These are phyloP conservation scores for Emydomyces testavorans DNA, from an alignment of 2,329 filamentous ascomycete genomes.

Conservation along the genomic window DNA sequence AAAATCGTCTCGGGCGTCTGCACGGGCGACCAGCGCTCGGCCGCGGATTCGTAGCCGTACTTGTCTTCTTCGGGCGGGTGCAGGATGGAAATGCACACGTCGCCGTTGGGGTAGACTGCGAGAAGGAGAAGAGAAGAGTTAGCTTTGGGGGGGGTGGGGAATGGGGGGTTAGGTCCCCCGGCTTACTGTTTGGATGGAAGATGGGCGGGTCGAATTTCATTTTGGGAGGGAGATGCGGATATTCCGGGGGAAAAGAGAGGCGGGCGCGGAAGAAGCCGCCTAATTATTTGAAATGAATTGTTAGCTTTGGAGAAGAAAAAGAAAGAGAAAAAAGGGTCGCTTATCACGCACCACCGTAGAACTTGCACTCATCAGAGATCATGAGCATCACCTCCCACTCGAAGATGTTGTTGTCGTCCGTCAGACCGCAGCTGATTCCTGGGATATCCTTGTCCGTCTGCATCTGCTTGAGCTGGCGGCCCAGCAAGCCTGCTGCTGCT, in stretches of 20 bases:
- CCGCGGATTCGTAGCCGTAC: constrained; percentile 81
- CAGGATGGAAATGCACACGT: constrained; percentile 92
- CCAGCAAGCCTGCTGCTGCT: constrained; percentile 61
- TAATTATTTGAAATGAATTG: no score
- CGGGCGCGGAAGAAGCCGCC: constrained; percentile 86
- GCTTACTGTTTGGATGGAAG: constrained; percentile 79
- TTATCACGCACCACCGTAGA: constrained; percentile 79
- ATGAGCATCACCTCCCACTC: constrained; percentile 99
- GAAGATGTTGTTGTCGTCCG: constrained; percentile 68
- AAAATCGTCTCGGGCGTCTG: constrained; percentile 93
- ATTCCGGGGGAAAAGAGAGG: constrained; percentile 70
- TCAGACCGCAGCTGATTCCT: constrained; percentile 83
- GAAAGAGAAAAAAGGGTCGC: no score
- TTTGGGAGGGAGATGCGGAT: constrained; percentile 77
- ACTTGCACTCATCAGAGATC: constrained; percentile 88
- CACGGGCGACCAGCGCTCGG: constrained; percentile 88
- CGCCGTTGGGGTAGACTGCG: constrained; percentile 66
- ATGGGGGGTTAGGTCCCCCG: constrained; percentile 7
- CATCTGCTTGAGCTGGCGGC: constrained; percentile 87
- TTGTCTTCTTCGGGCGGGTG: constrained; percentile 91
- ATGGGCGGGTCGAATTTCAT: constrained; percentile 78
- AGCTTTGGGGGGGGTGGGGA: not conserved
- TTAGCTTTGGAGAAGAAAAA: no score
- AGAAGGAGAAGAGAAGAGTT: constrained; percentile 3
- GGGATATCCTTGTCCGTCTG: constrained; percentile 81